Evolutionary conservation across 202 grass and related monocot species (phyloP), one percentile per base, ranked within the genome.

Genomic region (Tripidium arundinaceum): DNA sequence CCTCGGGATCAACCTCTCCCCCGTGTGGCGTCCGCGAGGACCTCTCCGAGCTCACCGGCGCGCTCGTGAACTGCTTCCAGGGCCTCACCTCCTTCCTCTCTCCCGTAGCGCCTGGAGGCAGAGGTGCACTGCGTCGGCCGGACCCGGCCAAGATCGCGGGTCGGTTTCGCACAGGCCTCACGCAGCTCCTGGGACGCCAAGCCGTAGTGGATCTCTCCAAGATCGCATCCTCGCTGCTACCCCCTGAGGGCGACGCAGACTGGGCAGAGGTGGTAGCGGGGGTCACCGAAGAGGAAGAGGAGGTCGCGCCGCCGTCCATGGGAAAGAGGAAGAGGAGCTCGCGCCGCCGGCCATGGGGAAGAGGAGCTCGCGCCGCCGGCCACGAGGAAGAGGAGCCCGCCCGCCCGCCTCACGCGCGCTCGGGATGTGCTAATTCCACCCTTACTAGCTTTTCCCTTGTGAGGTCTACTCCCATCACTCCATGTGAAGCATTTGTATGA

Each of bases 41-140:
- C 65, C 78, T 98, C 79, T 93, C 90, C 49, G 92, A 95, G 86
- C 69, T 98, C 88, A 95, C 90, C 25, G 80, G 85, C 80, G 89
- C 87, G 27, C 83, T 98, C 12, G 83, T 87, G 0, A 65, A 87
- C 71, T 90, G 87, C 74, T 93, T 94, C 83, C 89, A 91, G 16
- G 94, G 94, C 36, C 22, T 98, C 58, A 79, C 92, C 42, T 92
- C 94, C 33, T 98, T 98, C 81, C 90, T 98, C 22, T 86, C 87
- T 0, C 87, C 94, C 1, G 37, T 65, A 16, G 33, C 81, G 29
- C 26, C 55, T 0, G 77, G 61, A 6, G 38, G 37, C 7, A 62
- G 15, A 33, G 62, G 69, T 27, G 42, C 33, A 12, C 57, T 38
- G 4, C 60, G 34, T 34, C 39, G 66, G 0, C 88, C 79, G n/a